Base-by-base conservation (phyloP, 352 stramenopile genomes). In the Globisporangium barbulae region DNA sequence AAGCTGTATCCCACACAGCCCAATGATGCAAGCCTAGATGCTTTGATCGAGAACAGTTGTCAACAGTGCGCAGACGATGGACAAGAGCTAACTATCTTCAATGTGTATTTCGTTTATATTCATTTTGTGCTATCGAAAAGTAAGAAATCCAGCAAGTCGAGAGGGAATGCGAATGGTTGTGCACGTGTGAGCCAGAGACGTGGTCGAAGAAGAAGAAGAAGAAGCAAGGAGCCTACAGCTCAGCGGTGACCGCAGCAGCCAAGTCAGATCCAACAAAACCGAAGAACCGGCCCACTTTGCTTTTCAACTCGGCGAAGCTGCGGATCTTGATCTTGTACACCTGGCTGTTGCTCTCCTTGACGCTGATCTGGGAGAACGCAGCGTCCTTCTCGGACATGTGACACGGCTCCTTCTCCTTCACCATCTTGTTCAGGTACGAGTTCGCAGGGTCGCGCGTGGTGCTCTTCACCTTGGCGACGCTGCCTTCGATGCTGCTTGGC, bases 241-340 rank as follows among this genome's bases (percentile, higher is more conserved):
- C 25, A 54, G 48, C 48, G 8, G 25, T 2, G 30, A 21, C 6
- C 3, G 28, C 48, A 21, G 25, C 12, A 21, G 22, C 48, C 0
- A 25, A 15, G 25, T 25, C 17, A 35, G 15, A 10, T 13, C 5
- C 28, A 2, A 37, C 22, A 52, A 61, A 53, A n/a, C 39, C 54
- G 17, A 61, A 61, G n/a, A 52, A 61, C n/a, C 39, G 28, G 6
- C 30, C 19, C 10, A 52, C 22, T 13, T 61, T 52, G 37, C 19
- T 39, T 22, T 52, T 52, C 39, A 61, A 9, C 39, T 61, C 39
- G 2, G 33, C 17, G 21, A 53, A 61, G 15, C 54, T 61, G 21
- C 39, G 54, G 17, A 30, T 61, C 54, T 61, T 61, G 37, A 61
- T 17, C 25, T 47, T 61, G 54, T 52, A 52, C 22, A 52, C 15